Conservation (phyloP, 2,329 filamentous ascomycete genomes). For the Colletotrichum truncatum region DNA sequence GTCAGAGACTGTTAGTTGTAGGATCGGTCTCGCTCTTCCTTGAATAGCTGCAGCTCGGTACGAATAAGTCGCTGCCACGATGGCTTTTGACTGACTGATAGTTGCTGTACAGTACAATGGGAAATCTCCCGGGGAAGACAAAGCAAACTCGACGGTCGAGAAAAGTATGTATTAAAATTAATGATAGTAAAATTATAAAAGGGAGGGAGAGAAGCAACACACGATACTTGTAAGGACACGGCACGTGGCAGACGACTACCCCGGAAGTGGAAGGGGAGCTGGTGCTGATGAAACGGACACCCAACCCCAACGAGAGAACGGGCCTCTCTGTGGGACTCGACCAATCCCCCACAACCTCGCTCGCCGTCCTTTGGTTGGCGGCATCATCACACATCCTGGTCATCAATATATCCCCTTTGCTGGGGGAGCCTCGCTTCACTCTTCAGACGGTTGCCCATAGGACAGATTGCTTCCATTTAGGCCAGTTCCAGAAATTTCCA, state of each 20-base stretch:
- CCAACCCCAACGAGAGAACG: slow-evolving; percentile 11
- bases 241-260: not conserved
- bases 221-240: not conserved
- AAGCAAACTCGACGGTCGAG: too few relatives aligned
- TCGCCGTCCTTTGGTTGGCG: slow-evolving; percentile 20
- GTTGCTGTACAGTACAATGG: not conserved
- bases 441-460: not conserved
- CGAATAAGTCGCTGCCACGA: not conserved
- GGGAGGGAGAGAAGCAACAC: not conserved
- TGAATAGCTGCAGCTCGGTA: not conserved
- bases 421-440: slow-evolving; percentile 12
- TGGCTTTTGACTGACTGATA: too few relatives aligned
- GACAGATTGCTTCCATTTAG: slow-evolving; percentile 2
- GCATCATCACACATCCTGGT: not conserved
- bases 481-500: slow-evolving; percentile 14
- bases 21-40: too few relatives aligned
- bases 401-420: not conserved
- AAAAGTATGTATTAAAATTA: too few relatives aligned
- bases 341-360: slow-evolving; percentile 1
- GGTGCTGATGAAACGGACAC: slow-evolving; percentile 20
- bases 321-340: slow-evolving; percentile 2
- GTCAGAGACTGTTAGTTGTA: not conserved
- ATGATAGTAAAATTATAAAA: too few relatives aligned
- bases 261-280: slow-evolving; percentile 1
- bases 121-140: too few relatives aligned